Conservation (phyloP, 2,329 filamentous ascomycete genomes). For the Pseudogymnoascus sp. region DNA sequence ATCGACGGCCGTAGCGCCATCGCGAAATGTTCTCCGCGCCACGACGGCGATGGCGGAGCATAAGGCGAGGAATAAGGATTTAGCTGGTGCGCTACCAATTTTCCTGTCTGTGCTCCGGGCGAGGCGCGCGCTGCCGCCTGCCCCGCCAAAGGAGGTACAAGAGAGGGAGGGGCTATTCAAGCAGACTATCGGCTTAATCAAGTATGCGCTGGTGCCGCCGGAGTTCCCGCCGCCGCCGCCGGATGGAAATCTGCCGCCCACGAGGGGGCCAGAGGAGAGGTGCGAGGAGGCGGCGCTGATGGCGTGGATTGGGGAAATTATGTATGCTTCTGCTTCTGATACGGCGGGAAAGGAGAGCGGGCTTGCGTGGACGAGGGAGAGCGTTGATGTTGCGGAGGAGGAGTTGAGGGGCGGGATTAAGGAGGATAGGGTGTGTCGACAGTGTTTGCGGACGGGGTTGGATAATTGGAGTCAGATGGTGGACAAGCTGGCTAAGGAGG, state of each 20-base stretch:
- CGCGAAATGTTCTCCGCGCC: conserved; percentile 65
- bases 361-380: conserved; percentile 82
- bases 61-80: conserved; percentile 59
- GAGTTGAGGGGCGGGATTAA: conserved; percentile 36
- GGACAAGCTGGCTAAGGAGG: conserved; percentile 41
- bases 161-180: conserved; percentile 16
- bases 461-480: conserved; percentile 82
- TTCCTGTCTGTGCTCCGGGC: conserved; percentile 78
- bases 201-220: conserved; percentile 37
- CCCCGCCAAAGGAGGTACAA: conserved; percentile 21
- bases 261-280: conserved; percentile 53
- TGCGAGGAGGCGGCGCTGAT: conserved; percentile 83
- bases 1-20: conserved; percentile 48
- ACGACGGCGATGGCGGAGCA: conserved; percentile 73
- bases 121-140: conserved; percentile 49
- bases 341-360: conserved; percentile 52
- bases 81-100: conserved; percentile 67
- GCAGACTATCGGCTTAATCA: conserved; percentile 24
- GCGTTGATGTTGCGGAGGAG: conserved; percentile 70
- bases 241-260: conserved; percentile 60
- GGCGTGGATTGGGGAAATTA: conserved; percentile 87
- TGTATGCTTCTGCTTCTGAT: conserved; percentile 57
- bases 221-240: conserved; percentile 62
- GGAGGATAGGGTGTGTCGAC: conserved; percentile 53
- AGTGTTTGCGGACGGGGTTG: conserved; percentile 69